Evolutionary conservation across 352 stramenopile genomes (phyloP).

Genomic region (Phytophthora quininea): DNA sequence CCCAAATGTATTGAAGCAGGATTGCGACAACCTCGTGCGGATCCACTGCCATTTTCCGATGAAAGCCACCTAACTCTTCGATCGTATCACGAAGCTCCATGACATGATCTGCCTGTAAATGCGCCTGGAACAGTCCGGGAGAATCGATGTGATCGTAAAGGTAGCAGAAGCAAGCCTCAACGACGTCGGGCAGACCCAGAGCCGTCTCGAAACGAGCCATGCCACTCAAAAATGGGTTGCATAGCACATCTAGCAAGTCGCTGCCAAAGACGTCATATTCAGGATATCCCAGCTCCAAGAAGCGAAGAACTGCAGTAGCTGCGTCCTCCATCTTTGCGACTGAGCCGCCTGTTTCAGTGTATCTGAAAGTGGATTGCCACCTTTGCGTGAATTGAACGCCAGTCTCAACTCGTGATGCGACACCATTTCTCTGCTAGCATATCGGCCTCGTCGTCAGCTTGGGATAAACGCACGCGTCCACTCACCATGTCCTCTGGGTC

Average conservation of each 20-base stretch:
- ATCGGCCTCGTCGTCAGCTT: slow-evolving; percentile 63
- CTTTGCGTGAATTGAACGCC: slow-evolving; percentile 75
- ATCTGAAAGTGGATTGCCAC: slow-evolving; percentile 78
- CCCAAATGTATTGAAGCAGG: slow-evolving; percentile 84
- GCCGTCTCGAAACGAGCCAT: slow-evolving; percentile 87
- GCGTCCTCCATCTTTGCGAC: slow-evolving; percentile 75
- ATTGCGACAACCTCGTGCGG: slow-evolving; percentile 81
- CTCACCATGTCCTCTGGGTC: slow-evolving; percentile 85
- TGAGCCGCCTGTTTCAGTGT: slow-evolving; percentile 64
- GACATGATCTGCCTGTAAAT: slow-evolving; percentile 77
- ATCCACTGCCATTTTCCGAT: slow-evolving; percentile 84
- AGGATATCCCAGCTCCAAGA: slow-evolving; percentile 84
- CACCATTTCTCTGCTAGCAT: slow-evolving; percentile 79
- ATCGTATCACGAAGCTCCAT: slow-evolving; percentile 83
- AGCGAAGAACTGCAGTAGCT: slow-evolving; percentile 70
- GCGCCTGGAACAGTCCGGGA: slow-evolving; percentile 80
- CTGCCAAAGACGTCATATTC: slow-evolving; percentile 87
- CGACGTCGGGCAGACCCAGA: slow-evolving; percentile 82
- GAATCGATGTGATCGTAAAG: slow-evolving; percentile 80
- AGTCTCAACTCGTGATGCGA: slow-evolving; percentile 75
- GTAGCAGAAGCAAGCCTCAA: slow-evolving; percentile 81
- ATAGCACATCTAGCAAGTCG: slow-evolving; percentile 76
- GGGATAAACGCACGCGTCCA: slow-evolving; percentile 71
- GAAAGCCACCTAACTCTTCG: slow-evolving; percentile 81
- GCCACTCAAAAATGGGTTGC: slow-evolving; percentile 84